Evolutionary conservation across 179 eudicot species (phyloP).

Genomic region (Dionaea muscipula): DNA sequence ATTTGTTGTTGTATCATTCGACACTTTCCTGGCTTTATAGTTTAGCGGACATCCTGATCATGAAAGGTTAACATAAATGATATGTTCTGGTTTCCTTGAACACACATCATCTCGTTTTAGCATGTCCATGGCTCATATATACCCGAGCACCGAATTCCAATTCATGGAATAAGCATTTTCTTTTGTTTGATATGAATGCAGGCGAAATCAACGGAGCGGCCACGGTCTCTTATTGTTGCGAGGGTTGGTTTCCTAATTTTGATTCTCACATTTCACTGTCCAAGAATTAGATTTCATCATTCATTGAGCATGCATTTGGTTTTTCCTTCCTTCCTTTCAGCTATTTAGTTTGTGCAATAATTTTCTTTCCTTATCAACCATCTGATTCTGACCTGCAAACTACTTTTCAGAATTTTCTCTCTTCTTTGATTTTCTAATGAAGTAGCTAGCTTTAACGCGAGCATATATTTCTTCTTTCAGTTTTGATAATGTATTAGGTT

Average conservation of each 20-base stretch:
- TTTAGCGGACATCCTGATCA: no score
- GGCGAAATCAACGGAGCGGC: slow-evolving; percentile 38
- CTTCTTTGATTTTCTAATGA: neutral
- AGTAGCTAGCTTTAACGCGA: neutral
- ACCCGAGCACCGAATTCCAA: no score
- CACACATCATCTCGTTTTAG: no score
- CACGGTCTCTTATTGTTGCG: slow-evolving; percentile 46
- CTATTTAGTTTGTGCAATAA: neutral
- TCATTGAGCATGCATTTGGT: neutral
- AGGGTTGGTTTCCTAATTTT: slow-evolving; percentile 40
- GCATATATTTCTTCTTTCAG: neutral
- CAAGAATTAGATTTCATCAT: no score
- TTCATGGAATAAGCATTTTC: no score
- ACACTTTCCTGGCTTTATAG: no score
- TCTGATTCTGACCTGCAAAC: neutral
- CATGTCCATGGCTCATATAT: no score
- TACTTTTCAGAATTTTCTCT: neutral
- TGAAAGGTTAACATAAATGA: no score
- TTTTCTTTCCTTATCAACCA: neutral
- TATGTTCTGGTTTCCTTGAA: no score
- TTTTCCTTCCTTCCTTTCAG: neutral
- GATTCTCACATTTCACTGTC: neutral
- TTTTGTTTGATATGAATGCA: slow-evolving; percentile 24
- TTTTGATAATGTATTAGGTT: no score
- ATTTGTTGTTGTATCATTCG: no score